A percentile compares a stretch with the other conserved stretches of the same genome.
Evolutionary conservation across 1,284 basidiomycete species (phyloP).

Genomic region (Boletus smithii): DNA sequence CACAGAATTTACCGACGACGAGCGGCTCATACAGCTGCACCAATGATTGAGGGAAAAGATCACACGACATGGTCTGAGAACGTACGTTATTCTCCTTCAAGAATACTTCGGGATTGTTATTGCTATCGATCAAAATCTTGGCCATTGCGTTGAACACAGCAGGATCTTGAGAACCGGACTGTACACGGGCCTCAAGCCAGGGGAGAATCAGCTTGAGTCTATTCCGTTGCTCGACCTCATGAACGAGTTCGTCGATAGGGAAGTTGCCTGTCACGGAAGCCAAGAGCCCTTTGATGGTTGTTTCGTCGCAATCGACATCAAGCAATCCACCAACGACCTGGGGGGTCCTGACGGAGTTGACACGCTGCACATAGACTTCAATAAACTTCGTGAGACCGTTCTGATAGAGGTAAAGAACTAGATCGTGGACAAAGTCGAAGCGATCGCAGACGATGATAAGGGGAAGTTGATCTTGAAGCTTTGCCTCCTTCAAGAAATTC

Average conservation of each 20-base stretch:
- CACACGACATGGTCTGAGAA: slow-evolving; percentile 9
- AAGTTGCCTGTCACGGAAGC: slow-evolving; percentile 96
- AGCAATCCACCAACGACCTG: slow-evolving; percentile 96
- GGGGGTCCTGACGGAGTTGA: slow-evolving; percentile 97
- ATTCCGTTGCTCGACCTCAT: slow-evolving; percentile 96
- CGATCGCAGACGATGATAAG: slow-evolving; percentile 99
- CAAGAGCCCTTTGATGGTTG: slow-evolving; percentile 91
- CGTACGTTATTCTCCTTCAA: slow-evolving; percentile 96
- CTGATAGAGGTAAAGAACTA: slow-evolving; percentile 98
- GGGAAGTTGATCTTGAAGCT: slow-evolving; percentile 93
- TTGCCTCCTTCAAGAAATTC: slow-evolving; percentile 99
- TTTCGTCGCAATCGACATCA: slow-evolving; percentile 98
- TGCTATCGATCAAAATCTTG: slow-evolving; percentile 98
- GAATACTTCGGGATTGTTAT: slow-evolving; percentile 97
- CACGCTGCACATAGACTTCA: slow-evolving; percentile 98
- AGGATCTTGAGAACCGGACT: slow-evolving; percentile 88
- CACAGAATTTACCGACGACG: slow-evolving; percentile 98
- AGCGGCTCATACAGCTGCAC: slow-evolving; percentile 88
- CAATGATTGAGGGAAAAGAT: neutral
- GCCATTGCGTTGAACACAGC: slow-evolving; percentile 96
- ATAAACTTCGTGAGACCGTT: slow-evolving; percentile 97
- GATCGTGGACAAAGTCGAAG: slow-evolving; percentile 99
- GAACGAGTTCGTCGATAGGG: slow-evolving; percentile 96
- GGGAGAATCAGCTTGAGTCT: slow-evolving; percentile 95
- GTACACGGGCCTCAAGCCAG: slow-evolving; percentile 93